Conservation (phyloP, 768 basidiomycete genomes). For the Baorangia bicolor region DNA sequence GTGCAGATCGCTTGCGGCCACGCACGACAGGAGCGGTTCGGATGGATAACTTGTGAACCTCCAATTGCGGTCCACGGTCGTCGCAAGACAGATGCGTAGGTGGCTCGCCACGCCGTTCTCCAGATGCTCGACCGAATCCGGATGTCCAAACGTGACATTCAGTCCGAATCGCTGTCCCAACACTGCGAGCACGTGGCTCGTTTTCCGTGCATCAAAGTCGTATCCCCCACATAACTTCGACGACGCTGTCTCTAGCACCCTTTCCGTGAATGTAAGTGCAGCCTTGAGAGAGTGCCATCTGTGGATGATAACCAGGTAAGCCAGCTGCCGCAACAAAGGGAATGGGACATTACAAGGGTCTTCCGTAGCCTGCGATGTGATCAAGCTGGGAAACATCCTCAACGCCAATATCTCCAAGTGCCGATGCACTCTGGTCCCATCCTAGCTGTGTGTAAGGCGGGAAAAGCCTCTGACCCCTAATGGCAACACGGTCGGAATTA, state of each 20-base stretch:
- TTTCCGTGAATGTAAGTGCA: not conserved
- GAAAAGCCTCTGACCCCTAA: not conserved
- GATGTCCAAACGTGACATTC: conserved; percentile 2
- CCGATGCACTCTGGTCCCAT: not conserved
- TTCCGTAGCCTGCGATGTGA: not conserved
- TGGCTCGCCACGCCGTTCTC: conserved; percentile 11
- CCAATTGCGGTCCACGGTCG: conserved; percentile 5
- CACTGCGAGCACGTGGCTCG: not conserved
- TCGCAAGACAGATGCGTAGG: conserved; percentile 8
- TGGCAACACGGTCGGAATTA: not conserved
- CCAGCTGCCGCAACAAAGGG: not conserved
- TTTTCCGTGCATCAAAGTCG: not conserved
- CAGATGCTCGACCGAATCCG: not conserved
- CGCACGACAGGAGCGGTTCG: conserved; percentile 19
- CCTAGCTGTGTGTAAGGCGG: not conserved
- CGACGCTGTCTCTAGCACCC: not conserved
- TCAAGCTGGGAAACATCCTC: not conserved
- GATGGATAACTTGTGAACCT: conserved; percentile 16
- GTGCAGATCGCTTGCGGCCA: conserved; percentile 4
- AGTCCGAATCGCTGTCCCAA: conserved; percentile 3
- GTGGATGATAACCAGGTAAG: not conserved
- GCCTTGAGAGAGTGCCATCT: not conserved
- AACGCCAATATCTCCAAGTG: not conserved
- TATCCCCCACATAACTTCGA: not conserved
- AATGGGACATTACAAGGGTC: not conserved